A percentile compares a stretch with the other conserved stretches of the same genome.
Conservation (phyloP, 1,284 basidiomycete genomes). For the Meira nashicola region DNA sequence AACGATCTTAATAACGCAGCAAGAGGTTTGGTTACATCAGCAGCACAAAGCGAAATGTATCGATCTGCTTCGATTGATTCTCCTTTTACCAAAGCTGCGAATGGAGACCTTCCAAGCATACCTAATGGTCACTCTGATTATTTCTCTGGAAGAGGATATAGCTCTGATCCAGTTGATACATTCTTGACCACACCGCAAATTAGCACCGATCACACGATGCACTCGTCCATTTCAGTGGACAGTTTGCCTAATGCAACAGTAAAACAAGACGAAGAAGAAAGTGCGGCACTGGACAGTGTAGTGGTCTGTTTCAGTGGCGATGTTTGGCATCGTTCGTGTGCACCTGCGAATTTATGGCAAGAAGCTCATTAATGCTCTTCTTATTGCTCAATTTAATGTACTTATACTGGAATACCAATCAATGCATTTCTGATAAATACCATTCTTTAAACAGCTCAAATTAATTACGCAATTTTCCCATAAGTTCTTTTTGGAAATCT, state of each 20-base stretch:
- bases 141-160: neutral
- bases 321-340: slow-evolving; percentile 12
- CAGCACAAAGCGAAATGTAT: neutral
- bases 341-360: neutral
- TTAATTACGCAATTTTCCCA: slow-evolving; percentile 55
- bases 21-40: neutral
- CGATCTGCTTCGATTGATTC: neutral
- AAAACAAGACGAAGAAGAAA: neutral
- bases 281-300: neutral
- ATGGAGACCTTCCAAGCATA: neutral
- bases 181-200: neutral
- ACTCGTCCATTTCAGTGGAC: neutral
- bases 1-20: neutral
- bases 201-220: neutral
- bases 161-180: slow-evolving; percentile 4
- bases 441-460: no score
- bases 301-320: slow-evolving; percentile 9
- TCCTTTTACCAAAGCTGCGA: neutral
- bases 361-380: neutral
- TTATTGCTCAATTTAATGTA: no score
- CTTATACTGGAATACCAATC: neutral
- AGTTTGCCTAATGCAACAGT: neutral
- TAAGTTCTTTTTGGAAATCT: slow-evolving; percentile 86
- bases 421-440: neutral
- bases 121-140: neutral